Base-by-base conservation (phyloP, 495 filamentous ascomycete genomes). In the Xylaria venustula region DNA sequence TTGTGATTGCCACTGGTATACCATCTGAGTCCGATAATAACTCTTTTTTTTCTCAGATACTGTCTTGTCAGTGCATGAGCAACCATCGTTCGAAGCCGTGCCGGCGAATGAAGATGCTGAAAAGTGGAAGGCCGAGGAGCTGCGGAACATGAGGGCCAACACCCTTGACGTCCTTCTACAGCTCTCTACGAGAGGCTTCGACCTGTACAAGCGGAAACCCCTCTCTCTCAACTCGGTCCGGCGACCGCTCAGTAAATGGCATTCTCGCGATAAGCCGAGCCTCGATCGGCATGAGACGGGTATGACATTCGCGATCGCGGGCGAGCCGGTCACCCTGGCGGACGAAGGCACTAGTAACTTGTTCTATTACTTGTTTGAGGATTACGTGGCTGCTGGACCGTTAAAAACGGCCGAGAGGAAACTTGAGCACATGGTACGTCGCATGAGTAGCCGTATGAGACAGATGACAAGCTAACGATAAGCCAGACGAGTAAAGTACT, bases 281-380 rank as follows among this genome's bases (percentile, higher is more conserved):
- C 60, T 75, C 11, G 71, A 68, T 11, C 71, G 77, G 44, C 64
- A 74, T 6, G 61, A 71, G 44, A 60, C 64, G 32, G 58, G 58
- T 11, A 59, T 65, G 32, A 62, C 64, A 20, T 53, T 64, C 20
- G 58, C 62, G 20, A 63, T 20, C 20, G 55, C 53, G 20, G 57
- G 67, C 11, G 45, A 59, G 25, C 42, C 60, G 28, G 63, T 73
- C 26, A 66, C 62, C 54, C 55, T 72, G 15, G 76, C 75, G n/a
- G 70, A 70, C 11, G 88, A 92, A 64, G 82, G 85, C 3, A 80
- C 91, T 0, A 90, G 90, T 60, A 73, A 92, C 28, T 78, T 96
- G 12, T 90, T 93, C 66, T 93, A 91, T 70, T 94, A 93, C 67
- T 79, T 96, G 6, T 95, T 94, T 64, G 91, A 96, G 64, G 90